A percentile compares a stretch with the other conserved stretches of the same genome.
Conservation (phyloP, 2,329 filamentous ascomycete genomes). For the Trichoderma afroharzianum region DNA sequence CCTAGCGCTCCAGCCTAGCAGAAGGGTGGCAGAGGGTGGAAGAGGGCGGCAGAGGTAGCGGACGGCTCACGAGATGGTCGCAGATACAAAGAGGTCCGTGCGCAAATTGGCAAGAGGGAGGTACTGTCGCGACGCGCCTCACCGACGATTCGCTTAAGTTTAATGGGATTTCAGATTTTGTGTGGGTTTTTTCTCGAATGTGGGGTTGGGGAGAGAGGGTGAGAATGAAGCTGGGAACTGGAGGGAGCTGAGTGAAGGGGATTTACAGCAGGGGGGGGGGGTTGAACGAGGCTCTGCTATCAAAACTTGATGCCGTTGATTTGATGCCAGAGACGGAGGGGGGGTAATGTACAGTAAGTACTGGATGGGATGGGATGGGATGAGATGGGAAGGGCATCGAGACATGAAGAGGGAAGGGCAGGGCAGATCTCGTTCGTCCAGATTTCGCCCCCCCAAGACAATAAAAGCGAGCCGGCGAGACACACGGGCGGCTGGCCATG, state of each 20-base stretch:
- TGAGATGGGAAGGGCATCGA: neutral
- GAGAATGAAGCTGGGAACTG: neutral
- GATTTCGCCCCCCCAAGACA: neutral
- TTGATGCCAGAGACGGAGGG: neutral
- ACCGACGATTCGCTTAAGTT: neutral
- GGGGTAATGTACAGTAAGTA: too few species aligned
- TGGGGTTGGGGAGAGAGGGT: neutral
- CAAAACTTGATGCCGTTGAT: neutral
- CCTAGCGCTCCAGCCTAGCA: neutral
- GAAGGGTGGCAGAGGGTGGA: neutral
- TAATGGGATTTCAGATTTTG: neutral
- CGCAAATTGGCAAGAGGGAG: neutral
- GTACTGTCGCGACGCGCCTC: slow-evolving; percentile 2
- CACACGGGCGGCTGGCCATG: neutral
- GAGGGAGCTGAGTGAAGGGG: slow-evolving; percentile 3
- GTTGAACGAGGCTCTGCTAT: neutral
- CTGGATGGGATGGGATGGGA: too few species aligned
- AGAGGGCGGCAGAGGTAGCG: neutral
- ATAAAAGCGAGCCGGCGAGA: neutral
- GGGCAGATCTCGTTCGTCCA: neutral
- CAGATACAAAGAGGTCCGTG: neutral
- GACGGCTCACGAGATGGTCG: neutral
- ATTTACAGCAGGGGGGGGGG: slow-evolving; percentile 5
- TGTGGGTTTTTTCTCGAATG: neutral
- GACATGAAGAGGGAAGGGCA: neutral